Evolutionary conservation across 169 alveolate genomes (phyloP), one percentile per base, ranked within the genome.

Genomic region (Condylostoma magnum): DNA sequence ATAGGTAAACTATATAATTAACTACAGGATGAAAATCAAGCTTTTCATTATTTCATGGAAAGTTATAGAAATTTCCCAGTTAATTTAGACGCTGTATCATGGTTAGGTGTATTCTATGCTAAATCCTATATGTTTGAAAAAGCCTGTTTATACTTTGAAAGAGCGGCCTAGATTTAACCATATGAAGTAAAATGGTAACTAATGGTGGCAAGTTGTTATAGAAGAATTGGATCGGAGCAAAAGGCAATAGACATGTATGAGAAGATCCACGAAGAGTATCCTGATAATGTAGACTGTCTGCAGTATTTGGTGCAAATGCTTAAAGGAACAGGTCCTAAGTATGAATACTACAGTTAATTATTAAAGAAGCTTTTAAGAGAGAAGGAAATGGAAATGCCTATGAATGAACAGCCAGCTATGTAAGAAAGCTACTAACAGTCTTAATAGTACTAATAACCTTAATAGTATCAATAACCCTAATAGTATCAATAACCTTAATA

Each of bases 131-230:
- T 80, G 74, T 91, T 85, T 71, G 96, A 90, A 56, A 90, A 87
- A 66, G 97, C 98, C 3, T 78, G 91, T 46, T 65, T 79, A 12
- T 92, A 83, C 85, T 94, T 94, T 71, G 89, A 90, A 54, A 73
- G 95, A 67, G 98, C 98, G 2, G 76, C 94, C 8, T 76, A 91
- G 85, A 93, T 94, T 25, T 83, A 92, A 73, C 94, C 96, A 20
- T 84, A 86, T 69, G 97, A 93, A 60, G 85, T 80, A 33, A 92
- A 93, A 68, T 94, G 97, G 93, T 83, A 86, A 74, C 84, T 92
- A 27, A 93, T 92, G 94, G 95, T 92, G 41, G 98, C 98, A 12
- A 84, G 93, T 48, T 94, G 98, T 76, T 92, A 90, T 77, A 83
- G 96, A 38, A 85, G 96, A 72, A 89, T 91, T 88, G 96, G 94